Evolutionary conservation across 2,329 filamentous ascomycete genomes (phyloP).

Genomic region (Cladosporium sp.): DNA sequence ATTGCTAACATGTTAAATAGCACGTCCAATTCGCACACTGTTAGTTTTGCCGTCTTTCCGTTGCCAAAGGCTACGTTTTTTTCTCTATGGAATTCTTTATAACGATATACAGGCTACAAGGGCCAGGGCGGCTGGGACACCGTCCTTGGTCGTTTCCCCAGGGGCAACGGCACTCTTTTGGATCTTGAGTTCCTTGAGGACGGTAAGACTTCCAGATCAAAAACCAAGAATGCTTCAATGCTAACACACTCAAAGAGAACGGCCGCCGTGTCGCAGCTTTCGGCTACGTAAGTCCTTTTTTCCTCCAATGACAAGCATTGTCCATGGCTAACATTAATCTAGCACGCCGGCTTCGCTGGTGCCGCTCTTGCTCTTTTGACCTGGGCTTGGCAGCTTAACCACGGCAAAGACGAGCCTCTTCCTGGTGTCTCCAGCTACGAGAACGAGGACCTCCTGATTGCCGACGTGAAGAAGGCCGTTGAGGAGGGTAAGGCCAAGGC

Average conservation of each 20-base stretch:
- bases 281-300: slow-evolving; percentile 40
- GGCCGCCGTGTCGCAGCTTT: slow-evolving; percentile 71
- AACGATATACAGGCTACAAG: slow-evolving; percentile 31
- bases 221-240: neutral
- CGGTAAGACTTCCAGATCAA: too few species aligned
- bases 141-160: slow-evolving; percentile 73
- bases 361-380: slow-evolving; percentile 62
- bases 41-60: too few species aligned
- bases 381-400: slow-evolving; percentile 77
- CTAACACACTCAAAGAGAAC: slow-evolving; percentile 37
- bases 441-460: slow-evolving; percentile 69
- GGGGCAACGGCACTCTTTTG: slow-evolving; percentile 71
- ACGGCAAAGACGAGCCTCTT: slow-evolving; percentile 62
- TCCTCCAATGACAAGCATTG: neutral
- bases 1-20: slow-evolving; percentile 13
- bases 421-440: slow-evolving; percentile 65
- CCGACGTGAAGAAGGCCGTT: slow-evolving; percentile 68
- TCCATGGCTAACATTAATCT: slow-evolving; percentile 42
- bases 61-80: too few species aligned
- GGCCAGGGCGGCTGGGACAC: slow-evolving; percentile 71
- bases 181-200: slow-evolving; percentile 86
- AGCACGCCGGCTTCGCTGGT: slow-evolving; percentile 71
- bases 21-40: slow-evolving; percentile 38
- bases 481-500: slow-evolving; percentile 62
- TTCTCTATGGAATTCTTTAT: too few species aligned